Evolutionary conservation across 1,139 yeast genomes (phyloP).

Genomic region (Hanseniaspora sp.): DNA sequence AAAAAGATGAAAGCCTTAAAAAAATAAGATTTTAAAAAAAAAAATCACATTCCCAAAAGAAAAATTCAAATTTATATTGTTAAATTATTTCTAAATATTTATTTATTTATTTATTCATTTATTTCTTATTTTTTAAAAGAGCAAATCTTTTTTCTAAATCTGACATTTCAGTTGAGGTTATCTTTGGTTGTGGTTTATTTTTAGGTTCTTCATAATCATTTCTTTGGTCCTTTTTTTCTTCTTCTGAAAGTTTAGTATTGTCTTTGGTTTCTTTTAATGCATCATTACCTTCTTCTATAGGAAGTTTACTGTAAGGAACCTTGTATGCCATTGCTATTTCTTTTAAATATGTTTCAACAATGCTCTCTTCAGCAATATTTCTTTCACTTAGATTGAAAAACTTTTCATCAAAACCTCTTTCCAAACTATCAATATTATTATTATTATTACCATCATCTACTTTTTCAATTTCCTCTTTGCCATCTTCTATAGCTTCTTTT

Average conservation of each 20-base stretch:
- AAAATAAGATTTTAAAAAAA: not conserved
- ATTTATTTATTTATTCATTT: too few species aligned
- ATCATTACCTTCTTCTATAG: constrained; percentile 27
- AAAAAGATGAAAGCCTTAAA: constrained; percentile 40
- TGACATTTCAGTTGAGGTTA: constrained; percentile 33
- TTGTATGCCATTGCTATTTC: constrained; percentile 76
- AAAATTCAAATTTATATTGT: not conserved
- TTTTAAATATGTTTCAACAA: constrained; percentile 58
- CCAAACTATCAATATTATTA: too few species aligned
- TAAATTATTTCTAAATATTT: not conserved
- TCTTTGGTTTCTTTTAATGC: too few species aligned
- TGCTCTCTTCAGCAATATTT: constrained; percentile 53
- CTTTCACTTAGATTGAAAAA: constrained; percentile 52
- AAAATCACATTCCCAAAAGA: not conserved
- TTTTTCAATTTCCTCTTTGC: not conserved
- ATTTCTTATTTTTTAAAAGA: constrained; percentile 33
- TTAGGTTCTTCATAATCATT: constrained; percentile 21
- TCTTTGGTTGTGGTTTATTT: constrained; percentile 18
- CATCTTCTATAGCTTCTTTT: not conserved
- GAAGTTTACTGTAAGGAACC: constrained; percentile 57
- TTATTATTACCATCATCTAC: not conserved
- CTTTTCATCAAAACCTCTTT: constrained; percentile 50
- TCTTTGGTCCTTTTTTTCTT: too few species aligned
- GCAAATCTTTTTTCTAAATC: constrained; percentile 46
- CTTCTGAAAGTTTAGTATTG: too few species aligned